Evolutionary conservation across 2,329 filamentous ascomycete genomes (phyloP).

Genomic region (Orbilia oligospora): DNA sequence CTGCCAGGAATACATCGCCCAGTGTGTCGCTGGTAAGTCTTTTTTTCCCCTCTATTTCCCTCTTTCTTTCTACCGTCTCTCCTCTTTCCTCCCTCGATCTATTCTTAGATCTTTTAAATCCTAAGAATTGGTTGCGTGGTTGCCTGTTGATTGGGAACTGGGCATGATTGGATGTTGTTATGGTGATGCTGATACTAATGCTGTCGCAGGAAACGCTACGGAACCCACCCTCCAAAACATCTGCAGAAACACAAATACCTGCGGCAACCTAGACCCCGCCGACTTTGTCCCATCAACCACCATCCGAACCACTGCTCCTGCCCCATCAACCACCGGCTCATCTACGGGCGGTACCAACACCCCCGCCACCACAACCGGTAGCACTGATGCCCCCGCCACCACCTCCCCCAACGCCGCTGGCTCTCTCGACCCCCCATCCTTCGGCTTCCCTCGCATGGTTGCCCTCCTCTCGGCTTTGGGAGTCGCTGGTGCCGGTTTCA

Average conservation of each 20-base stretch:
- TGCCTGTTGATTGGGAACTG: background rate
- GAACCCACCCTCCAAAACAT: slow-evolving; percentile 47
- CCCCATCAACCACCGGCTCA: slow-evolving; percentile 8
- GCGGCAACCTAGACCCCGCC: slow-evolving; percentile 50
- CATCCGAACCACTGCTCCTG: slow-evolving; percentile 13
- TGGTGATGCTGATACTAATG: background rate
- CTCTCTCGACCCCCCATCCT: slow-evolving; percentile 17
- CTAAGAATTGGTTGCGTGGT: too few relatives aligned
- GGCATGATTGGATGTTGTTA: too few relatives aligned
- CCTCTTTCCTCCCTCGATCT: too few relatives aligned
- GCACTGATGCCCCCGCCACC: slow-evolving; percentile 19
- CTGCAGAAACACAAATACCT: slow-evolving; percentile 57
- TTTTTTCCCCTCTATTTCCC: background rate
- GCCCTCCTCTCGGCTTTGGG: slow-evolving; percentile 46
- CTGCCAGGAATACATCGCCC: slow-evolving; percentile 54
- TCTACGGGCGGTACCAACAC: background rate
- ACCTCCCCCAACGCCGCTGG: slow-evolving; percentile 39
- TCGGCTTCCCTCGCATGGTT: slow-evolving; percentile 26
- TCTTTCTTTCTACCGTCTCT: background rate
- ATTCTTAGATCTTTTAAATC: too few relatives aligned
- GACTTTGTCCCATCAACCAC: slow-evolving; percentile 49
- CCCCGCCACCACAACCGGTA: slow-evolving; percentile 1
- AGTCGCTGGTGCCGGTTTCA: slow-evolving; percentile 43
- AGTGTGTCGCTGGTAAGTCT: slow-evolving; percentile 53
- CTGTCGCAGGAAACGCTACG: slow-evolving; percentile 40